Evolutionary conservation across 2,329 filamentous ascomycete species (phyloP).

Genomic region (Lecanicillium sp.): DNA sequence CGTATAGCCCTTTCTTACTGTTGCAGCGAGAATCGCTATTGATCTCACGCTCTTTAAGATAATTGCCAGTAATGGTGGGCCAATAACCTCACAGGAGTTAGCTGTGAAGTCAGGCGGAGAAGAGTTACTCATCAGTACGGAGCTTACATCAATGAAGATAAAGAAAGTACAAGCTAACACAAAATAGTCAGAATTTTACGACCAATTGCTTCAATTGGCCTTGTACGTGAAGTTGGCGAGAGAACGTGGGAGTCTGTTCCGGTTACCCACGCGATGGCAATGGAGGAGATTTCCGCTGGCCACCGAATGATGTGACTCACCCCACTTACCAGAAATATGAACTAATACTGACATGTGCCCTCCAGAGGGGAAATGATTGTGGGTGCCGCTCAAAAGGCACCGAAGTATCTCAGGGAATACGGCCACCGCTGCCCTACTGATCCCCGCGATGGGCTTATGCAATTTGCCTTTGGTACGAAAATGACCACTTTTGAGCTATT

Average conservation of each 20-base stretch:
- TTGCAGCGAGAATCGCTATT: constrained; percentile 5
- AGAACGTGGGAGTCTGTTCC: constrained; percentile 1
- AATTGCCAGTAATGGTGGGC: constrained; percentile 1
- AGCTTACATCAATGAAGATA: no score
- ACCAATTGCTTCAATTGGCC: background rate
- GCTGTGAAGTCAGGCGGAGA: constrained; percentile 6
- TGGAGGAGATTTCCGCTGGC: constrained; percentile 2
- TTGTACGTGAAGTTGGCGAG: constrained; percentile 4
- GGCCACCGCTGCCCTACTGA: constrained; percentile 1
- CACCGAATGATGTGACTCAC: constrained; percentile 4
- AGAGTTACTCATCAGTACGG: constrained; percentile 4
- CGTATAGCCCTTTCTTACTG: constrained; percentile 2
- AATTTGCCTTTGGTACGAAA: background rate
- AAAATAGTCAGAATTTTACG: constrained; percentile 4
- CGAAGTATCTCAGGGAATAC: constrained; percentile 1
- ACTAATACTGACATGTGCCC: background rate
- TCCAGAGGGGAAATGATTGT: constrained; percentile 4
- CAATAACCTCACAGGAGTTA: constrained; percentile 2
- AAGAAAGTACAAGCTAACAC: no score
- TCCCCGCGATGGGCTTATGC: no score
- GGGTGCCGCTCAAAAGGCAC: constrained; percentile 4
- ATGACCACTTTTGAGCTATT: background rate
- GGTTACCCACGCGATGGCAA: constrained; percentile 7
- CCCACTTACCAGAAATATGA: no score
- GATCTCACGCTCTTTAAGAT: constrained; percentile 4